Conservation (phyloP, 2,329 filamentous ascomycete species). For the Tolypocladium pustulatum region DNA sequence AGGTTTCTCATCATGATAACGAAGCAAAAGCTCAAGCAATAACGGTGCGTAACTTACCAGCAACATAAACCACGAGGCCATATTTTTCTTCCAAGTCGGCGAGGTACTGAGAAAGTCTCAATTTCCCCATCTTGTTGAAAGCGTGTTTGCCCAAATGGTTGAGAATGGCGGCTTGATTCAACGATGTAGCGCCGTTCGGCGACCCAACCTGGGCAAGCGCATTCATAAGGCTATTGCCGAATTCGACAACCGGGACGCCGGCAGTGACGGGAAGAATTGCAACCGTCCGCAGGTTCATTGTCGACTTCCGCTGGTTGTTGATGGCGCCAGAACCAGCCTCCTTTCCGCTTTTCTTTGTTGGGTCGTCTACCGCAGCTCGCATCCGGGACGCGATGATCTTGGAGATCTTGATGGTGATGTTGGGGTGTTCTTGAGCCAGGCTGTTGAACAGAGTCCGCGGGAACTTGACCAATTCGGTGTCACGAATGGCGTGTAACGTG, state of each 20-base stretch:
- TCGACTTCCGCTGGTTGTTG: slow-evolving; percentile 61
- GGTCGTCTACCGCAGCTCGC: slow-evolving; percentile 78
- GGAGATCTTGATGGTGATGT: slow-evolving; percentile 97
- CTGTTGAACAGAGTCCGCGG: slow-evolving; percentile 96
- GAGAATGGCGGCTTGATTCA: slow-evolving; percentile 88
- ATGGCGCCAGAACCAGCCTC: slow-evolving; percentile 49
- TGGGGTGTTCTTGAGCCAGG: slow-evolving; percentile 89
- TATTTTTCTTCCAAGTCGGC: slow-evolving; percentile 97
- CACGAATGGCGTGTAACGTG: slow-evolving; percentile 88
- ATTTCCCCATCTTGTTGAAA: slow-evolving; percentile 93
- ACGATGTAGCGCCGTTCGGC: slow-evolving; percentile 77
- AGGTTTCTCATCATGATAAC: slow-evolving; percentile 40
- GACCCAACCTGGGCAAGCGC: slow-evolving; percentile 84
- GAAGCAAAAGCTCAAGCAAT: not conserved
- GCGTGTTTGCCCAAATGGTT: slow-evolving; percentile 93
- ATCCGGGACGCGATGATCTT: slow-evolving; percentile 97
- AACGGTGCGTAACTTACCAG: slow-evolving; percentile 39
- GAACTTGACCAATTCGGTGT: slow-evolving; percentile 93
- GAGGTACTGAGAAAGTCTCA: slow-evolving; percentile 90
- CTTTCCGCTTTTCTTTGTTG: slow-evolving; percentile 53
- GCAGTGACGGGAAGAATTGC: slow-evolving; percentile 83
- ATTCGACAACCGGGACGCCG: slow-evolving; percentile 90
- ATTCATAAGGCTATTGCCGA: slow-evolving; percentile 78
- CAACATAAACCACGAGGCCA: slow-evolving; percentile 87
- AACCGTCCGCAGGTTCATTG: slow-evolving; percentile 84